Conservation (phyloP, 2,329 filamentous ascomycete species). For the Cryphonectria naterciae region DNA sequence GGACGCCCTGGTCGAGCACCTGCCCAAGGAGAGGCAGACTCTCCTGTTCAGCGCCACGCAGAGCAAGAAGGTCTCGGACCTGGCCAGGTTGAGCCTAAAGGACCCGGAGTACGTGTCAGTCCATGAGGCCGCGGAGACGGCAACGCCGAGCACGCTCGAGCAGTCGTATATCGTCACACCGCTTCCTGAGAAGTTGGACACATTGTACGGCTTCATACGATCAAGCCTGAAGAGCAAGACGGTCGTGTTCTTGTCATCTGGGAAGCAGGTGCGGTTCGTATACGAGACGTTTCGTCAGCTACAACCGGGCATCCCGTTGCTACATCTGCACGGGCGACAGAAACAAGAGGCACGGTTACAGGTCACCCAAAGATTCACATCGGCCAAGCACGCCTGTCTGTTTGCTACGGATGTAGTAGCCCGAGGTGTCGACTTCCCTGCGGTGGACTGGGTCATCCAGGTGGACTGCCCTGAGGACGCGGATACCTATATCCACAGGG, state of each 20-base stretch:
- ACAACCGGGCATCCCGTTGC: constrained; percentile 88
- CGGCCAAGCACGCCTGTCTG: constrained; percentile 81
- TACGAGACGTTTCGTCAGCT: constrained; percentile 92
- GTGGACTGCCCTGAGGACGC: constrained; percentile 95
- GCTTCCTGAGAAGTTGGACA: constrained; percentile 86
- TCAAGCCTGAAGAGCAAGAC: constrained; percentile 92
- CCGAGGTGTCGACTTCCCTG: constrained; percentile 91
- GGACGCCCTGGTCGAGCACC: constrained; percentile 89
- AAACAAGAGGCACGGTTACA: constrained; percentile 89
- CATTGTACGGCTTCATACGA: constrained; percentile 89
- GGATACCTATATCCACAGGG: constrained; percentile 96
- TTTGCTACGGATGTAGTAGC: constrained; percentile 97
- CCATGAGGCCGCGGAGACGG: constrained; percentile 77
- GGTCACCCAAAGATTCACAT: constrained; percentile 81
- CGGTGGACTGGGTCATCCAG: constrained; percentile 99
- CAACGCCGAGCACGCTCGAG: constrained; percentile 82
- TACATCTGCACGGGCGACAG: constrained; percentile 92
- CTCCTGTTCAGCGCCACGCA: constrained; percentile 96
- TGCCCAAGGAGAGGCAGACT: constrained; percentile 85
- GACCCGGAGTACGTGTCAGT: constrained; percentile 96
- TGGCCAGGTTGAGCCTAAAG: constrained; percentile 83
- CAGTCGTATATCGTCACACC: constrained; percentile 91
- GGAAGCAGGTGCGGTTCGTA: constrained; percentile 94
- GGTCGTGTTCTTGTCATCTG: constrained; percentile 91
- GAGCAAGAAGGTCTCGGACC: constrained; percentile 89